phyloP scores from a whole-genome alignment of 2,329 filamentous ascomycete species.

The Hymenoscyphus repandus region DNA sequence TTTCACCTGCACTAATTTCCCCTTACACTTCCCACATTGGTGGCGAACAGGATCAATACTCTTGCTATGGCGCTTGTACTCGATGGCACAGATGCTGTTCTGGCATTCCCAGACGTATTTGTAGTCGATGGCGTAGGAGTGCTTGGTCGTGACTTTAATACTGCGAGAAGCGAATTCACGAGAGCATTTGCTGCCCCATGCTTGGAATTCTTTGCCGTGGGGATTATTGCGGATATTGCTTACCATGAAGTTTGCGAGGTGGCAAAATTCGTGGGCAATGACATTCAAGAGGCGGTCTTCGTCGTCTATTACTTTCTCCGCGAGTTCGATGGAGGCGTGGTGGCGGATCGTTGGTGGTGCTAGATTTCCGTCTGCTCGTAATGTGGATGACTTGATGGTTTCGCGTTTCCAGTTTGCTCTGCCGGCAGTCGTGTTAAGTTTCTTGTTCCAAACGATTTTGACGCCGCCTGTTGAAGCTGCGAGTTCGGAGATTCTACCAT shows the following conservation, averaged over 20 bases:
- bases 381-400: slow-evolving; percentile 36
- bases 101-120: slow-evolving; percentile 84
- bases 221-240: slow-evolving; percentile 68
- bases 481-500: slow-evolving; percentile 52
- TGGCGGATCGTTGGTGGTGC: slow-evolving; percentile 40
- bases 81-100: slow-evolving; percentile 50
- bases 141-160: slow-evolving; percentile 81
- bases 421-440: slow-evolving; percentile 74
- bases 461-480: slow-evolving; percentile 64
- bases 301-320: slow-evolving; percentile 79
- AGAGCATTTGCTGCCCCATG: slow-evolving; percentile 57
- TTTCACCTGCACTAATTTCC: slow-evolving; percentile 68
- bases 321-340: slow-evolving; percentile 77
- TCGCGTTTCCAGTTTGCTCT: slow-evolving; percentile 68
- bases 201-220: slow-evolving; percentile 80
- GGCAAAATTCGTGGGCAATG: slow-evolving; percentile 94
- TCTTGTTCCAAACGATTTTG: slow-evolving; percentile 68
- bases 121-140: slow-evolving; percentile 84
- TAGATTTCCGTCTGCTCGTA: slow-evolving; percentile 7
- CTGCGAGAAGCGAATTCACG: slow-evolving; percentile 53
- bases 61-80: slow-evolving; percentile 80
- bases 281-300: slow-evolving; percentile 78
- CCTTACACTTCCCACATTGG: slow-evolving; percentile 73
- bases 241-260: slow-evolving; percentile 88
- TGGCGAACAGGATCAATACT: slow-evolving; percentile 71